These are phyloP conservation scores for Oidiodendron maius DNA, from an alignment of 495 filamentous ascomycete genomes.

Conservation along the genomic window DNA sequence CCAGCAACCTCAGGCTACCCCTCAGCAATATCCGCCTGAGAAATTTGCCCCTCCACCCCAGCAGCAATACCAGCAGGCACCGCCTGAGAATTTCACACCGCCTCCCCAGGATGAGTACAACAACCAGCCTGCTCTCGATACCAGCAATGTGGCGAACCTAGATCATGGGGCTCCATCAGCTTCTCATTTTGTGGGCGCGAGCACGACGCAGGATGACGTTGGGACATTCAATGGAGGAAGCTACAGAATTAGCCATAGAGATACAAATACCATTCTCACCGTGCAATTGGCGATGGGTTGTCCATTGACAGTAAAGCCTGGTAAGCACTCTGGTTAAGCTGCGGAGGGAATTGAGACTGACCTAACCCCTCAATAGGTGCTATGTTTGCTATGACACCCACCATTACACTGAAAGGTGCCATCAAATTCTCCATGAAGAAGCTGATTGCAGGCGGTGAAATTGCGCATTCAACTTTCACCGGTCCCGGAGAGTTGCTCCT, in stretches of 20 bases:
- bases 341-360: neutral
- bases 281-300: constrained; percentile 86
- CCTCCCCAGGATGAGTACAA: constrained; percentile 28
- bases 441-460: constrained; percentile 72
- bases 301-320: constrained; percentile 75
- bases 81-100: constrained; percentile 17
- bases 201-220: constrained; percentile 65
- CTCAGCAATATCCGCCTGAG: constrained; percentile 19
- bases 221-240: constrained; percentile 95
- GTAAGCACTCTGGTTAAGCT: constrained; percentile 31
- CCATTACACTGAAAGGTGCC: constrained; percentile 72
- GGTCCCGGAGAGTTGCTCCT: constrained; percentile 89
- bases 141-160: constrained; percentile 24
- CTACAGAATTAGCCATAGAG: constrained; percentile 88
- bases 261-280: constrained; percentile 84
- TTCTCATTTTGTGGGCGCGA: constrained; percentile 54
- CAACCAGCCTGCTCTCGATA: constrained; percentile 25
- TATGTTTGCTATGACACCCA: constrained; percentile 94
- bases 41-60: neutral
- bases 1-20: constrained; percentile 26
- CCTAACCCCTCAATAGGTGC: constrained; percentile 55
- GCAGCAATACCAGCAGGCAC: constrained; percentile 21
- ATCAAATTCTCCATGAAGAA: constrained; percentile 84
- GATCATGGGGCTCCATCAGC: constrained; percentile 40
- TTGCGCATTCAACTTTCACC: constrained; percentile 74